Evolutionary conservation across 352 stramenopile species (phyloP).

Genomic region (Pythium sp.): DNA sequence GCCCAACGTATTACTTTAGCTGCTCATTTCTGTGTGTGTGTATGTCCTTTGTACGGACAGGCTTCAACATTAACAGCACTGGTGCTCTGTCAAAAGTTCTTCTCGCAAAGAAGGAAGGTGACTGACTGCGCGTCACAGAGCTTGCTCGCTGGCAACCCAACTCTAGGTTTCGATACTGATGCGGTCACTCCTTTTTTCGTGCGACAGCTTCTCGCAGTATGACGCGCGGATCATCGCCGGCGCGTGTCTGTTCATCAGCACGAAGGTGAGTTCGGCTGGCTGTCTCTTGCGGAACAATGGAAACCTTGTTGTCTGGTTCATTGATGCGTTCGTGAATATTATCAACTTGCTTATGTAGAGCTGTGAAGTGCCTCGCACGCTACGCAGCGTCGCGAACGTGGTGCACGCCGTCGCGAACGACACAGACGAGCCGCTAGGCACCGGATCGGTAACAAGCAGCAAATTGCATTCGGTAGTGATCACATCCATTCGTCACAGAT

Average conservation of each 20-base stretch:
- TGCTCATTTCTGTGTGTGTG: background rate
- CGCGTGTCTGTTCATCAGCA: conserved; percentile 22
- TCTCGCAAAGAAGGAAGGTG: conserved; percentile 23
- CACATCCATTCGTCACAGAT: background rate
- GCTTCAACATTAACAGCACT: conserved; percentile 19
- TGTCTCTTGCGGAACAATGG: background rate
- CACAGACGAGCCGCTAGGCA: conserved; percentile 27
- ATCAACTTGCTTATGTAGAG: conserved; percentile 20
- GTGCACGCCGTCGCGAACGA: conserved; percentile 34
- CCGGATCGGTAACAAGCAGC: conserved; percentile 24
- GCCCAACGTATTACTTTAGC: background rate
- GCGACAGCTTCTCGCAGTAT: conserved; percentile 19
- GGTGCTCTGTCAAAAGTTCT: conserved; percentile 19
- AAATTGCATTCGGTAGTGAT: conserved; percentile 8
- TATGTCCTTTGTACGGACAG: background rate
- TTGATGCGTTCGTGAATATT: background rate
- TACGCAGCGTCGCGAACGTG: conserved; percentile 54
- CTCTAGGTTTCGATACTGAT: background rate
- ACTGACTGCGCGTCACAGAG: background rate
- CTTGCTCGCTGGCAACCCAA: background rate
- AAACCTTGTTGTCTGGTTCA: background rate
- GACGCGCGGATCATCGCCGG: conserved; percentile 20
- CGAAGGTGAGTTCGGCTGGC: conserved; percentile 8
- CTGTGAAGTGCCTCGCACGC: conserved; percentile 39
- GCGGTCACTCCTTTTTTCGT: background rate